Percentiles rank a stretch among this genome's conserved stretches.
phyloP scores from a whole-genome alignment of 805 yeast genomes.

The Zygoascus biomembranicola region DNA sequence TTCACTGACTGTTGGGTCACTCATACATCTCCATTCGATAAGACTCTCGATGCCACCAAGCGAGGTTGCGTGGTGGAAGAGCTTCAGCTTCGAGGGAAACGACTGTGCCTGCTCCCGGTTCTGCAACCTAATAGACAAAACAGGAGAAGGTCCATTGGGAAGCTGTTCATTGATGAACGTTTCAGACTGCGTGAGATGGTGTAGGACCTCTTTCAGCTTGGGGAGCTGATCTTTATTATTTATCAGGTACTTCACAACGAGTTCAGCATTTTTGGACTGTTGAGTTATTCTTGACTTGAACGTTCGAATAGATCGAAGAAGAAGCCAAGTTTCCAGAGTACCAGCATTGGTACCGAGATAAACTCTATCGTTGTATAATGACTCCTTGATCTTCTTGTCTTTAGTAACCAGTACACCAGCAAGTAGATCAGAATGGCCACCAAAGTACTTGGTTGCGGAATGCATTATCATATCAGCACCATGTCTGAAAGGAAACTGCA shows the following conservation, averaged over 20 bases:
- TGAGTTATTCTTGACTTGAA: constrained; percentile 59
- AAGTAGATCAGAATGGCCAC: constrained; percentile 88
- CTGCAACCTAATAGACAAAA: constrained; percentile 55
- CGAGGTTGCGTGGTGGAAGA: constrained; percentile 86
- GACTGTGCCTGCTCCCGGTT: constrained; percentile 46
- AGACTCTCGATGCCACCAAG: constrained; percentile 88
- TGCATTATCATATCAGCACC: constrained; percentile 87
- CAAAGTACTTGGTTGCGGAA: constrained; percentile 83
- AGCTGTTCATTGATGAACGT: constrained; percentile 57
- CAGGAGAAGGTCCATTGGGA: constrained; percentile 56
- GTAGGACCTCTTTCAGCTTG: constrained; percentile 46
- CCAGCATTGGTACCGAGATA: constrained; percentile 73
- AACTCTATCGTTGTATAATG: constrained; percentile 54
- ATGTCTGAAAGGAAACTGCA: constrained; percentile 68
- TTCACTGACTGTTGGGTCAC: constrained; percentile 49
- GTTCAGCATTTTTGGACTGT: constrained; percentile 57
- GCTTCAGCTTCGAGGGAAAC: constrained; percentile 57
- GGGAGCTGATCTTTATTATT: constrained; percentile 43
- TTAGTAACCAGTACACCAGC: constrained; percentile 76
- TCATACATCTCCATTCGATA: constrained; percentile 82
- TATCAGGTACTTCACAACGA: constrained; percentile 50
- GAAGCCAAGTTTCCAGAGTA: constrained; percentile 64
- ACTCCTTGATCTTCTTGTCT: constrained; percentile 36
- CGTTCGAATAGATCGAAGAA: constrained; percentile 75
- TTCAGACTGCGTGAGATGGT: constrained; percentile 72